phyloP scores from a whole-genome alignment of 805 yeast genomes.

The Yamadazyma phyllophila region DNA sequence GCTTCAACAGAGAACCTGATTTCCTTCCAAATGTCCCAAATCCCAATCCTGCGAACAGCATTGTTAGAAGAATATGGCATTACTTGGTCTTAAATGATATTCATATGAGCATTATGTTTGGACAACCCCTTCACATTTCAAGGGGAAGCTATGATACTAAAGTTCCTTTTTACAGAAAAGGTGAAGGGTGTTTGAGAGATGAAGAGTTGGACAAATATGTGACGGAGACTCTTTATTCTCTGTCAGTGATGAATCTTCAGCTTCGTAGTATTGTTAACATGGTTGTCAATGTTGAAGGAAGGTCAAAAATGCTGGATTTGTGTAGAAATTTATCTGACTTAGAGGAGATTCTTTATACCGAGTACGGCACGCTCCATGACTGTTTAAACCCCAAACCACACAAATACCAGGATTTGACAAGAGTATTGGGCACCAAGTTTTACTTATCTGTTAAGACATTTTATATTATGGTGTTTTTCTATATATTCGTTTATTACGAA shows the following conservation, averaged over 20 bases:
- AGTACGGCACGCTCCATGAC: constrained; percentile 27
- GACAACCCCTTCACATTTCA: constrained; percentile 43
- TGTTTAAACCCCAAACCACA: constrained; percentile 16
- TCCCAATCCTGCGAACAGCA: constrained; percentile 33
- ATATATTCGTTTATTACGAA: constrained; percentile 42
- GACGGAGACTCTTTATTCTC: constrained; percentile 27
- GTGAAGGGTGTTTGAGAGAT: constrained; percentile 37
- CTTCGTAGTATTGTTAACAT: constrained; percentile 33
- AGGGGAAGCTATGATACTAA: constrained; percentile 49
- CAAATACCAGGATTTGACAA: constrained; percentile 8
- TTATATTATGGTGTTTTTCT: constrained; percentile 38
- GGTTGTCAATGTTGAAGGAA: constrained; percentile 40
- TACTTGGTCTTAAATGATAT: constrained; percentile 46
- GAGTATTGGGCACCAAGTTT: constrained; percentile 22
- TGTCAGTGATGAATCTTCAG: constrained; percentile 25
- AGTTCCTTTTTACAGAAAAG: constrained; percentile 42
- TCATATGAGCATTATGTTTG: constrained; percentile 45
- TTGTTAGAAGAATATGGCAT: constrained; percentile 62
- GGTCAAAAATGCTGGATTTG: constrained; percentile 37
- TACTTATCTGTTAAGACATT: constrained; percentile 31
- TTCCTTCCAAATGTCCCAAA: constrained; percentile 22
- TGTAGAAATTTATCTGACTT: constrained; percentile 31
- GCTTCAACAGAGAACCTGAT: constrained; percentile 41
- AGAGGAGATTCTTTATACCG: constrained; percentile 29
- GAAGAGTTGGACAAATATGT: constrained; percentile 41